Conservation (phyloP, 352 stramenopile genomes). For the Plasmopara halstedii region DNA sequence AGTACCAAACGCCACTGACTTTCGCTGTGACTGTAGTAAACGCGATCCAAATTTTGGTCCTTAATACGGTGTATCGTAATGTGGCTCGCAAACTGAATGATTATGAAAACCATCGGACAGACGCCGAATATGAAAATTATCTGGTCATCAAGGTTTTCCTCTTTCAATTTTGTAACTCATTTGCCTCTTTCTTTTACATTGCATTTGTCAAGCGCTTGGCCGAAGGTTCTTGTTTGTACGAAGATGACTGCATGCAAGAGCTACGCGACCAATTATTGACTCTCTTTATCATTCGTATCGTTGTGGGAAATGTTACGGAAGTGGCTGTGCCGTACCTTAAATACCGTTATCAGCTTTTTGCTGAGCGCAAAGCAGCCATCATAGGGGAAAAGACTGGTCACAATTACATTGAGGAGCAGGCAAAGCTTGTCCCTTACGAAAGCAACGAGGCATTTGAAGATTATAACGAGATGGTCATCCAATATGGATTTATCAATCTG, state of each 20-base stretch:
- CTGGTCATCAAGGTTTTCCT: conserved; percentile 98
- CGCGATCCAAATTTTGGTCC: conserved; percentile 88
- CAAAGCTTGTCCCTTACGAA: conserved; percentile 77
- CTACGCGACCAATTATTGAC: conserved; percentile 87
- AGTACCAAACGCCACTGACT: conserved; percentile 40
- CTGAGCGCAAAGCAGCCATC: conserved; percentile 25
- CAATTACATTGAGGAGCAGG: conserved; percentile 82
- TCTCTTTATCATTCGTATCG: conserved; percentile 89
- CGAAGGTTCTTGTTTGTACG: conserved; percentile 73
- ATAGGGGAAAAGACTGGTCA: conserved; percentile 31
- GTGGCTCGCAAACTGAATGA: conserved; percentile 92
- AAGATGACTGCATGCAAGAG: conserved; percentile 80
- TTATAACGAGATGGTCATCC: conserved; percentile 89
- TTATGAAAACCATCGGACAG: conserved; percentile 89
- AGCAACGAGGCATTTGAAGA: conserved; percentile 80
- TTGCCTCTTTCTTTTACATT: conserved; percentile 96
- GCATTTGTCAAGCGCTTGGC: conserved; percentile 53
- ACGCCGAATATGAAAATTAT: conserved; percentile 83
- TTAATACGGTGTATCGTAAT: conserved; percentile 89
- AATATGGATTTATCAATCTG: conserved; percentile 94
- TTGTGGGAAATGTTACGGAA: conserved; percentile 88
- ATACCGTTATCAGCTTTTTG: conserved; percentile 59
- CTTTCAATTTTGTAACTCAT: conserved; percentile 98
- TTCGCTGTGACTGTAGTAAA: conserved; percentile 54
- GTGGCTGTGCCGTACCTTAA: conserved; percentile 82